Evolutionary conservation across 176 grass and related monocot genomes (phyloP), one percentile per base, ranked within the genome.

Genomic region (Juncus effusus): DNA sequence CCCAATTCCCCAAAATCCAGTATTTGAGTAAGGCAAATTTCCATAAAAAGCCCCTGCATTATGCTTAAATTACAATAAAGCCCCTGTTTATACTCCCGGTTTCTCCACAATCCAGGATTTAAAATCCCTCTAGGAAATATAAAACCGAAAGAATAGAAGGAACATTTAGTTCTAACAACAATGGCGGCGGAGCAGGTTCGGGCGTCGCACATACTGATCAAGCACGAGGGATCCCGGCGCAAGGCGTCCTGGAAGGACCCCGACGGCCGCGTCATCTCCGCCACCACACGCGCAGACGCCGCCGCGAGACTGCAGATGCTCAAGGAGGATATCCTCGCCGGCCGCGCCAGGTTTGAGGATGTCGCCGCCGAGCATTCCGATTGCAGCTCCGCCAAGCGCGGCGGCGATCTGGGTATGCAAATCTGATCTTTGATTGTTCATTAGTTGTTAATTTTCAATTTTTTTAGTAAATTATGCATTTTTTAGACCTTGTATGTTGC

Each of bases 181-280:
- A 50, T 56, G 60, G 42, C 41, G 36, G 71, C n/a, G 35, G 68
- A 80, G 77, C 47, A 75, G 64, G 82, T 76, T 38, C 65, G 71
- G 10, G 82, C 82, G 3, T 84, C 76, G n/a, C 82, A 84, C 76
- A 72, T 84, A 41, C 52, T 84, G 70, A 84, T 84, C 44, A 79
- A 84, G 70, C 82, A 84, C 64, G 57, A 84, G 63, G 82, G 82
- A 0, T 84, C 82, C 42, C 62, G 76, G 50, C 82, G 82, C 63
- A 79, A 70, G 63, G 76, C 82, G 16, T 84, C 82, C 11, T 84
- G 82, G 82, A 75, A 79, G 82, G 82, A 84, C 42, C 82, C 82
- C 10, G 76, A 79, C 3, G 82, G 82, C 57, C 62, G 76, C 13
- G 44, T 70, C 45, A 84, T 84, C 82, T 73, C 76, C 7, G 40